Evolutionary conservation across 2,329 filamentous ascomycete species (phyloP).

Genomic region (Stenocarpella maydis): DNA sequence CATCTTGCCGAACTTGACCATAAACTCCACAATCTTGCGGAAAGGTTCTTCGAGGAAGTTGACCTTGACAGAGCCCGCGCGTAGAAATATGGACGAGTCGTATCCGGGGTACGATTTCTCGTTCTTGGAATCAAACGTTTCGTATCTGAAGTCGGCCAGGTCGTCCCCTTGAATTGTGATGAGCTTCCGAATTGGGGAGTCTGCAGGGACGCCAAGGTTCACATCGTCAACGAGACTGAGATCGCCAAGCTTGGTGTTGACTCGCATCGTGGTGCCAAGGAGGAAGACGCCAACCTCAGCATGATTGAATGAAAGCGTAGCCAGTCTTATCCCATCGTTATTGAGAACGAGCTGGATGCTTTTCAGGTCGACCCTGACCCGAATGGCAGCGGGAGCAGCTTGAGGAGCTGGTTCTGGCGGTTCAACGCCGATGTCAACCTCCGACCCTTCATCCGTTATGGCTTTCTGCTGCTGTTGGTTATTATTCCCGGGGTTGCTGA

Average conservation of each 20-base stretch:
- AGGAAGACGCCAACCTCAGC: slow-evolving; percentile 92
- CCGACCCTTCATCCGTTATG: slow-evolving; percentile 51
- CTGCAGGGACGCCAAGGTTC: slow-evolving; percentile 84
- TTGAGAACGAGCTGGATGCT: slow-evolving; percentile 95
- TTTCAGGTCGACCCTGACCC: slow-evolving; percentile 92
- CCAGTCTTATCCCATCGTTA: slow-evolving; percentile 94
- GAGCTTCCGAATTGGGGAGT: slow-evolving; percentile 83
- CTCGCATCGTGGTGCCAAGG: slow-evolving; percentile 83
- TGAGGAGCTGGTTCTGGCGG: slow-evolving; percentile 47
- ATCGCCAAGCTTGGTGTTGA: slow-evolving; percentile 87
- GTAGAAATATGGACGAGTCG: slow-evolving; percentile 88
- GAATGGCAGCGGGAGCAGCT: slow-evolving; percentile 74
- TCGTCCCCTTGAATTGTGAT: slow-evolving; percentile 96
- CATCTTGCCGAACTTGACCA: slow-evolving; percentile 99
- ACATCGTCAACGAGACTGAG: slow-evolving; percentile 92
- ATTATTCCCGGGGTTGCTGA: slow-evolving; percentile 67
- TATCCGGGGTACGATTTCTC: slow-evolving; percentile 85
- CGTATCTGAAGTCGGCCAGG: slow-evolving; percentile 95
- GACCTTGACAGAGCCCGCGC: slow-evolving; percentile 93
- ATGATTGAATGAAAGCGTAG: slow-evolving; percentile 90
- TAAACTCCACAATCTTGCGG: slow-evolving; percentile 96
- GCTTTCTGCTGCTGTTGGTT: slow-evolving; percentile 44
- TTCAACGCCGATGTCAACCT: slow-evolving; percentile 49
- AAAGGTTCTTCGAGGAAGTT: slow-evolving; percentile 98
- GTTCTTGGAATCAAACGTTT: slow-evolving; percentile 85